phyloP scores from a whole-genome alignment of 2,329 filamentous ascomycete species.

The Fusarium dlaminii region DNA sequence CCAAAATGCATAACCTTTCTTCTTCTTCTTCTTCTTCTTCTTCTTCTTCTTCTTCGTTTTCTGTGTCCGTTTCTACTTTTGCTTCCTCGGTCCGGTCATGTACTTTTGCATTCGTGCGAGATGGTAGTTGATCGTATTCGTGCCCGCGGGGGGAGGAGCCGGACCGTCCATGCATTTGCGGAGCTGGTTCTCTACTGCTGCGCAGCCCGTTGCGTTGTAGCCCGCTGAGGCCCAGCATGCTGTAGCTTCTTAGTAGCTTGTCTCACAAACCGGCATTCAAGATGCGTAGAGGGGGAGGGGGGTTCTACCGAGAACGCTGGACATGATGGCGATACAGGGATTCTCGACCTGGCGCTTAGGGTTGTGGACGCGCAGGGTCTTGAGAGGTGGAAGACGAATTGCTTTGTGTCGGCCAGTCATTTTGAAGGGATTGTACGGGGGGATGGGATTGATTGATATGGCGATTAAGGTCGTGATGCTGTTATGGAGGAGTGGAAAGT shows the following conservation, averaged over 20 bases:
- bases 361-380: constrained; percentile 63
- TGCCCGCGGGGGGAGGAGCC: constrained; percentile 57
- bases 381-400: constrained; percentile 67
- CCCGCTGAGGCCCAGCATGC: constrained; percentile 87
- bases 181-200: constrained; percentile 67
- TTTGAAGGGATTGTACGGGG: constrained; percentile 5
- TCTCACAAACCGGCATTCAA: neutral
- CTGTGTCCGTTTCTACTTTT: constrained; percentile 37
- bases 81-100: constrained; percentile 63
- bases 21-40: neutral
- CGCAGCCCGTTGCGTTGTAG: constrained; percentile 69
- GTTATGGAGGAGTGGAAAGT: constrained; percentile 31
- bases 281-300: neutral
- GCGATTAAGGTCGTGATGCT: constrained; percentile 7
- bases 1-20: constrained; percentile 24
- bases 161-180: constrained; percentile 83
- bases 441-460: neutral
- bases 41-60: neutral
- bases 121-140: constrained; percentile 93
- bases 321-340: constrained; percentile 66
- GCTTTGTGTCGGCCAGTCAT: constrained; percentile 61
- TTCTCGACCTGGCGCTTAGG: constrained; percentile 60
- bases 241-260: constrained; percentile 46
- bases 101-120: constrained; percentile 78
- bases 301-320: constrained; percentile 63